phyloP scores from a whole-genome alignment of 768 basidiomycete genomes.

The Rhodotorula babjevae region DNA sequence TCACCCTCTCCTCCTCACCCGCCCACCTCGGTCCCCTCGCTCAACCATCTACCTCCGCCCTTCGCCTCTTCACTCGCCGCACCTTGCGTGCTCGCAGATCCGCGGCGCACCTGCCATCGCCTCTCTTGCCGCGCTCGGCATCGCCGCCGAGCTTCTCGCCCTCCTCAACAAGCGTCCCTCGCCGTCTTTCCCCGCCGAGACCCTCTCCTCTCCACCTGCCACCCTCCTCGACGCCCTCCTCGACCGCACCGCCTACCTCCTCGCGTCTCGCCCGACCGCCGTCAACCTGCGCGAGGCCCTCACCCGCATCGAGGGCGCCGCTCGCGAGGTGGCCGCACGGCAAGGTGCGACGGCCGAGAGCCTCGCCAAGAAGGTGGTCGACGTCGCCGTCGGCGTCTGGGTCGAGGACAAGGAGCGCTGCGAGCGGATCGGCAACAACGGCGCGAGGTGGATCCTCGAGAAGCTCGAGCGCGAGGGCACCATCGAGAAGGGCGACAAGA shows the following conservation, averaged over 20 bases:
- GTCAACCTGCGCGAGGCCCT: conserved; percentile 89
- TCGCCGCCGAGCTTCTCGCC: conserved; percentile 62
- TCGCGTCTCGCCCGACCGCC: conserved; percentile 87
- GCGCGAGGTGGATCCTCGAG: conserved; percentile 76
- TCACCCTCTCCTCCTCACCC: not conserved
- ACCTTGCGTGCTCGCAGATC: conserved; percentile 57
- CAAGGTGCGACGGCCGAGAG: conserved; percentile 16
- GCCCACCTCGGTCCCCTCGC: too few species aligned
- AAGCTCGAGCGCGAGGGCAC: conserved; percentile 51
- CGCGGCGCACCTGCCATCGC: conserved; percentile 94
- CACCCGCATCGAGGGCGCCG: conserved; percentile 56
- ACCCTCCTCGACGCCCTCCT: conserved; percentile 58
- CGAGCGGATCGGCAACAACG: conserved; percentile 73
- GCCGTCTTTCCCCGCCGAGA: conserved; percentile 55
- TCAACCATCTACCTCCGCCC: too few species aligned
- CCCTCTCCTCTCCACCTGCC: conserved; percentile 49
- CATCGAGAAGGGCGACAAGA: conserved; percentile 49
- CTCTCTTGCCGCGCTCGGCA: conserved; percentile 72
- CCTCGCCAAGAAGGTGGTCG: conserved; percentile 54
- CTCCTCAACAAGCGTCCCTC: conserved; percentile 53
- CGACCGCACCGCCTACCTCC: conserved; percentile 64
- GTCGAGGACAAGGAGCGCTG: conserved; percentile 84
- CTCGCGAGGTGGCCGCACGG: conserved; percentile 43
- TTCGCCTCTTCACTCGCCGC: too few species aligned
- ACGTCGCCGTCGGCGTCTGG: conserved; percentile 68